Evolutionary conservation across 352 stramenopile genomes (phyloP).

Genomic region (Saprolegnia parasitica): DNA sequence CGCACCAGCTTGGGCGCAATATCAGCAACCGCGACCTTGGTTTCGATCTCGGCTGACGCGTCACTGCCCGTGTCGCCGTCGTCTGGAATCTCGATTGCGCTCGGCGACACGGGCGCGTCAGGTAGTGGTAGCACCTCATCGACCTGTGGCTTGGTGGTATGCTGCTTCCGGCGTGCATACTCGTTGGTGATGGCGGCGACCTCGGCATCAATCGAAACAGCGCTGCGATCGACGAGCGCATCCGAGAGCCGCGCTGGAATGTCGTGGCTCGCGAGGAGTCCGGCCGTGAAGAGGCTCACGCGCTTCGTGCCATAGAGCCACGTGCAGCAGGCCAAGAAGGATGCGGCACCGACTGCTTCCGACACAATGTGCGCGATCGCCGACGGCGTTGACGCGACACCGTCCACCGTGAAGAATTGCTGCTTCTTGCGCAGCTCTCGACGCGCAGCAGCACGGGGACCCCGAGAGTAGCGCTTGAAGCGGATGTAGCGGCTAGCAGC

Average conservation of each 20-base stretch:
- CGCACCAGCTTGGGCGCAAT: neutral
- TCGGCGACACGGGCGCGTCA: conserved; percentile 41
- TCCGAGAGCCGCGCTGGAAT: conserved; percentile 11
- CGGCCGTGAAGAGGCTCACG: conserved; percentile 18
- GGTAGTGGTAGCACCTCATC: neutral
- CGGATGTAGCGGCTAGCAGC: conserved; percentile 78
- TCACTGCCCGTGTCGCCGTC: conserved; percentile 2
- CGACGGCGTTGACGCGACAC: conserved; percentile 54
- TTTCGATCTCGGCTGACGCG: neutral
- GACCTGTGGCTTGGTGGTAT: neutral
- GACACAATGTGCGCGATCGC: conserved; percentile 69
- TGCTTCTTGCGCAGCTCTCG: conserved; percentile 57
- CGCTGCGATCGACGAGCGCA: conserved; percentile 11
- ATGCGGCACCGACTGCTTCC: conserved; percentile 69
- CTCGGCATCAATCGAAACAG: conserved; percentile 17
- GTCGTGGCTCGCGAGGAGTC: neutral
- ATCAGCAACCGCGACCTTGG: neutral
- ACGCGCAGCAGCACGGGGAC: conserved; percentile 50
- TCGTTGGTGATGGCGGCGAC: conserved; percentile 8
- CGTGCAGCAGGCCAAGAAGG: conserved; percentile 56
- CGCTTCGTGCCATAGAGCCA: conserved; percentile 27
- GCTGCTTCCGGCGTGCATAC: conserved; percentile 12
- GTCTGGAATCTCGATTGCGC: neutral
- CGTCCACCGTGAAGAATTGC: conserved; percentile 77
- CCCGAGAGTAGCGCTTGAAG: conserved; percentile 78